Percentiles rank a stretch among this genome's conserved stretches.
Evolutionary conservation across 2,329 filamentous ascomycete species (phyloP).

Genomic region (Colletotrichum sansevieriae): DNA sequence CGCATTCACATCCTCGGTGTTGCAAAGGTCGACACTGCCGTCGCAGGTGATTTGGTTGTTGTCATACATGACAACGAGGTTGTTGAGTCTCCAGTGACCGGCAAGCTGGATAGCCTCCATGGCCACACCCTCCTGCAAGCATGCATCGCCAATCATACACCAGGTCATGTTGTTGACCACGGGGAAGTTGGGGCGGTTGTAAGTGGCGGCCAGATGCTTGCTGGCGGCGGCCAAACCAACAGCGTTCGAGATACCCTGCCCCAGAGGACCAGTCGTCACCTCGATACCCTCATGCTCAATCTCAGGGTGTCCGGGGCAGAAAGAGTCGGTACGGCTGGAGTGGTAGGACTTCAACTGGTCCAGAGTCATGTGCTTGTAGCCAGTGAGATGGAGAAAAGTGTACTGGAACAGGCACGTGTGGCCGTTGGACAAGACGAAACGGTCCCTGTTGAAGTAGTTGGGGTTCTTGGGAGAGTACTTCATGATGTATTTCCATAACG

Average conservation of each 20-base stretch:
- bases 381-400: conserved; percentile 64
- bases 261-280: conserved; percentile 70
- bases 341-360: conserved; percentile 69
- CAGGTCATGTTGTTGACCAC: conserved; percentile 65
- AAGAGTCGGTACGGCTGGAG: conserved; percentile 57
- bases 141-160: conserved; percentile 71
- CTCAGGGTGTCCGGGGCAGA: conserved; percentile 70
- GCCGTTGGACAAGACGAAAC: conserved; percentile 74
- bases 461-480: conserved; percentile 68
- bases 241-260: conserved; percentile 72
- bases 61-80: conserved; percentile 70
- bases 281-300: conserved; percentile 70
- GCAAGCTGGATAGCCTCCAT: conserved; percentile 69
- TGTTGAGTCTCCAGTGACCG: conserved; percentile 67
- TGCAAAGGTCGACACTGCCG: conserved; percentile 64
- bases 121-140: conserved; percentile 69
- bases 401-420: conserved; percentile 69
- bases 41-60: conserved; percentile 73
- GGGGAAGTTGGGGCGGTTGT: conserved; percentile 63
- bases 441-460: conserved; percentile 71
- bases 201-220: conserved; percentile 67
- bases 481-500: conserved; percentile 73
- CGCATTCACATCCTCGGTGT: conserved; percentile 68
- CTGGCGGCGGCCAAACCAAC: conserved; percentile 70
- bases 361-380: conserved; percentile 67